Evolutionary conservation across 2,329 filamentous ascomycete genomes (phyloP), one percentile per base, ranked within the genome.

Genomic region (Fusarium verticillioides): DNA sequence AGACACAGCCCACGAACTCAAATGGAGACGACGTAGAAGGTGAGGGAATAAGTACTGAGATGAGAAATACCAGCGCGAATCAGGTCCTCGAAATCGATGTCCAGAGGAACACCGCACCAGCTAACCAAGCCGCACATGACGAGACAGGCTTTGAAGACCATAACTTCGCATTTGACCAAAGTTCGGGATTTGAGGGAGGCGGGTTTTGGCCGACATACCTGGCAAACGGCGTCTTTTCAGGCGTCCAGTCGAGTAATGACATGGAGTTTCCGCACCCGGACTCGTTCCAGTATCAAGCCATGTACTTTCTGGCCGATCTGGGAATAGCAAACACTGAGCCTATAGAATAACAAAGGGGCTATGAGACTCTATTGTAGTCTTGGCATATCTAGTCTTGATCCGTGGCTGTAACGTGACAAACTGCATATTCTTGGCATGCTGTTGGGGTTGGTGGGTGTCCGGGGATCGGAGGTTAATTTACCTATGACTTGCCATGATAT

Each of bases 211-310:
- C 69, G 2, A 30, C 47, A 1, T 72, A 42, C 5, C 2, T 72
- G 15, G 49, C 53, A 2, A 72, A 28, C 1, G 68, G 69, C 4
- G 49, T 68, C 4, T 72, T 72, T 7, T 71, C 68, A 0, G 44
- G 32, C 0, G 28, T 28, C 8, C 37, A 56, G 15, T 37, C 34
- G 1, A 40, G 43, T 4, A 47, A 53, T 2, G 23, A n/a, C 2
- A 36, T 71, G 12, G 68, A 72, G 15, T 72, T 72, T 2, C 68
- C 69, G 11, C 68, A 72, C 10, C 63, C 68, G 7, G 58, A 72
- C 12, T 67, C 69, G 0, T 39, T 52, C 2, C 68, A 72, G 30
- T 72, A 71, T 18, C 69, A 72, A 12, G 69, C 68, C 0, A 49
- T 72, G 46, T 63, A 72, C 23, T 71, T 72, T 26, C 32, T 72